Evolutionary conservation across 2,329 filamentous ascomycete species (phyloP).

Genomic region (Hirsutella rhossiliensis): DNA sequence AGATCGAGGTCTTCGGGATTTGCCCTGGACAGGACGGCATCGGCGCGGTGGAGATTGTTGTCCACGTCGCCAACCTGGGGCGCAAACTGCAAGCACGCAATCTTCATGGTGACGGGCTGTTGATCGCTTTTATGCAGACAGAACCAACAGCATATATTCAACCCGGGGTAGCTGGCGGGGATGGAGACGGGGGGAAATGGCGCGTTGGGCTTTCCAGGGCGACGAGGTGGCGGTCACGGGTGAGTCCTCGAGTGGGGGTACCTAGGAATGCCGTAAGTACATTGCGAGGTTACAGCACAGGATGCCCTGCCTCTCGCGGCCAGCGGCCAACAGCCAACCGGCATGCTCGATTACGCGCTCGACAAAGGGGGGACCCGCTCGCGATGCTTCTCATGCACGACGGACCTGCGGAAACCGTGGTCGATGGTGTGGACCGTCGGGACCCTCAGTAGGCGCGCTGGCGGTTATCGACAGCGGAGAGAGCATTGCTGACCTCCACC

Average conservation of each 20-base stretch:
- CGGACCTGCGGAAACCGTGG: no score
- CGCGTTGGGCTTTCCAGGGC: no score
- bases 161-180: background rate
- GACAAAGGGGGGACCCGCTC: no score
- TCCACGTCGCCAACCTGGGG: conserved; percentile 58
- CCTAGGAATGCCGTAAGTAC: no score
- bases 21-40: conserved; percentile 45
- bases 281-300: no score
- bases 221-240: no score
- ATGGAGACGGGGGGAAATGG: background rate
- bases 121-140: background rate
- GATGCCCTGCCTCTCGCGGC: no score
- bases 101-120: conserved; percentile 38
- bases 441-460: no score
- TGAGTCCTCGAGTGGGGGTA: no score
- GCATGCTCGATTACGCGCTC: background rate
- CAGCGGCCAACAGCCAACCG: background rate
- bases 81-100: conserved; percentile 61
- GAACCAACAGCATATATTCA: background rate
- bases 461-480: no score
- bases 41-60: conserved; percentile 58
- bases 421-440: no score
- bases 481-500: background rate
- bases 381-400: background rate
- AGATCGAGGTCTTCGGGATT: conserved; percentile 49